Base-by-base conservation (phyloP, 331 rosid genomes). In the Acacia pycnantha region DNA sequence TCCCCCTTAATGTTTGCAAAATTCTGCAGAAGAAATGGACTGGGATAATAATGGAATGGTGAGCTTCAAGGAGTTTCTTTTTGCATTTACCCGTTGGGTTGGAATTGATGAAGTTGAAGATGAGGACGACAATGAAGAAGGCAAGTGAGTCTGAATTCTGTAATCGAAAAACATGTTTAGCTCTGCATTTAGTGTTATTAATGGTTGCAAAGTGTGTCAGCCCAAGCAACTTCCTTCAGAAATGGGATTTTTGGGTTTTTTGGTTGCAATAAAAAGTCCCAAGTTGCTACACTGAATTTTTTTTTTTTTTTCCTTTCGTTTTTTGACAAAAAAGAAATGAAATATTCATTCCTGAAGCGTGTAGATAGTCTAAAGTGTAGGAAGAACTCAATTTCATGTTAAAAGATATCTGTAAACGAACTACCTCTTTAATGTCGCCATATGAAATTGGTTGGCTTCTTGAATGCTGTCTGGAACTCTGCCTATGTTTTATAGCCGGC, bases 1-100 rank as follows among this genome's bases (percentile, higher is more conserved):
- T 4, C 13, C 14, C 18, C 14, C 16, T 24, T 71, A 18, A 76
- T 35, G 3, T 64, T 74, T 67, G 29, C 33, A 46, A 47, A 70
- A 68, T 81, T 77, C 48, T 85, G 82, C 98, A 95, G 98, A 93
- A 81, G 98, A 95, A 85, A 95, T 95, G 98, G 98, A 95, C 83
- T 95, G 98, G 98, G 98, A 95, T 78, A 90, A 88, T 77, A 95
- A 95, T 85, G 98, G 98, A 87, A 95, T 93, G 98, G 98, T 95
- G 76, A 95, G 90, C 92, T 90, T 93, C 77, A 95, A 93, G 88
- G 99, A 96, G 79, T 96, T 93, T 83, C 97, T 96, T 72, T 96
- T 96, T 14, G 97, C 98, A 10, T 93, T 93, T 79, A 96, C 97
- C 6, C 77, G 97, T 47, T 96, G 99, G 98, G 91, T 93, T 24